These are phyloP conservation scores for Fusarium sp. DNA, from an alignment of 2,329 filamentous ascomycete genomes.

Conservation along the genomic window DNA sequence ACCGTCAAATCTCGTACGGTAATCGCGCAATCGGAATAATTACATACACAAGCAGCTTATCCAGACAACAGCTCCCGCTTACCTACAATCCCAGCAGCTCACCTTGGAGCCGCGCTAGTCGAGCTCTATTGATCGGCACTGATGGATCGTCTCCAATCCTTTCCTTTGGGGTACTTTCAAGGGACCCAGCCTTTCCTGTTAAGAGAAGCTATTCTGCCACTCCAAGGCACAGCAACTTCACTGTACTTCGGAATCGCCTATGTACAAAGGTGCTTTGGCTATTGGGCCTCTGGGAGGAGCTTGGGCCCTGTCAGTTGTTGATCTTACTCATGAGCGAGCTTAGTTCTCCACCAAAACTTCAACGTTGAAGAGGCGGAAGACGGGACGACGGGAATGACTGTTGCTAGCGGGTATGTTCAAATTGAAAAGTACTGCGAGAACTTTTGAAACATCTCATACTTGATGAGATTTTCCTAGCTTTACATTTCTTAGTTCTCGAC, in stretches of 20 bases:
- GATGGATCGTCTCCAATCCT: conserved; percentile 31
- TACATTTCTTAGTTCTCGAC: not conserved
- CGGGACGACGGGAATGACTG: not conserved
- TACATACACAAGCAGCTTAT: not conserved
- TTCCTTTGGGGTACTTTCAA: conserved; percentile 22
- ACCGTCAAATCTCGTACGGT: not conserved
- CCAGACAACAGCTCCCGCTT: not conserved
- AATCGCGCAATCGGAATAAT: conserved; percentile 4
- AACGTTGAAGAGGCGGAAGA: conserved; percentile 26
- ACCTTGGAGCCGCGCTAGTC: conserved; percentile 43
- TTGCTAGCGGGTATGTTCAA: not conserved
- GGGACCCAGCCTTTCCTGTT: conserved; percentile 13
- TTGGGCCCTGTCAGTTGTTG: conserved; percentile 28
- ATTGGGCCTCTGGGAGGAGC: conserved; percentile 11
- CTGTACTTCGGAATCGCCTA: not conserved
- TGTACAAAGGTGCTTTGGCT: not conserved
- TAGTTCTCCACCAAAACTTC: conserved; percentile 35
- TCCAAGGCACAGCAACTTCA: conserved; percentile 12
- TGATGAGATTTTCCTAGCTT: not conserved
- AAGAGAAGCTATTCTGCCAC: conserved; percentile 17
- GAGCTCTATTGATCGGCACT: conserved; percentile 39
- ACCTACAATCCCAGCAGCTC: conserved; percentile 16
- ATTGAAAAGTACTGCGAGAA: not conserved
- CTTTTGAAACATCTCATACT: not conserved
- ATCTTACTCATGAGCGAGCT: conserved; percentile 28